Percentiles rank a stretch among this genome's conserved stretches.
phyloP scores from a whole-genome alignment of 2,329 filamentous ascomycete genomes.

The Xylariales sp. region DNA sequence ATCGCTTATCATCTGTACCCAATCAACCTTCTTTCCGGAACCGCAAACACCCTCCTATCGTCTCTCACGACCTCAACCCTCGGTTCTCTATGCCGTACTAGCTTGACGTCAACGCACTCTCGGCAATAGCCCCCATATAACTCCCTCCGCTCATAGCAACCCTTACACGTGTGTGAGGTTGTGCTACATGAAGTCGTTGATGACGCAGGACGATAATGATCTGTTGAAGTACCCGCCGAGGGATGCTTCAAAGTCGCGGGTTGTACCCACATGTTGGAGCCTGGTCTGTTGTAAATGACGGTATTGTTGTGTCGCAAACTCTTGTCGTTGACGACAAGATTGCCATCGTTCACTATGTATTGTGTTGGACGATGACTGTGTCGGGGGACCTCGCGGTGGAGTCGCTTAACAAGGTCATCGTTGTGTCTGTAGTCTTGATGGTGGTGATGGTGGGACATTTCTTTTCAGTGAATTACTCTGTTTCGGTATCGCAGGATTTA shows the following conservation, averaged over 20 bases:
- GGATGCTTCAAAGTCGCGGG: neutral
- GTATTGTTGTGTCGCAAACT: conserved; percentile 17
- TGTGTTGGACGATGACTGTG: conserved; percentile 15
- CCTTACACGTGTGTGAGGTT: neutral
- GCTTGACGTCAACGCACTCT: conserved; percentile 3
- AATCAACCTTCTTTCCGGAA: conserved; percentile 1
- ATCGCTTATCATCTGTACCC: conserved; percentile 1
- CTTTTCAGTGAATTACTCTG: too few relatives aligned
- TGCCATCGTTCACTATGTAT: conserved; percentile 24
- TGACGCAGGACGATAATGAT: neutral
- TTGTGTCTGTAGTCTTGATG: conserved; percentile 13
- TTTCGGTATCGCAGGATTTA: too few relatives aligned
- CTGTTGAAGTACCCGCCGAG: neutral
- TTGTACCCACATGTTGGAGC: conserved; percentile 16
- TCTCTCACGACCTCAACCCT: neutral
- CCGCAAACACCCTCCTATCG: neutral
- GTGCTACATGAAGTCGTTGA: neutral
- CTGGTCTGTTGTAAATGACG: conserved; percentile 23
- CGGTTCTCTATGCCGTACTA: neutral
- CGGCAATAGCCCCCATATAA: conserved; percentile 4
- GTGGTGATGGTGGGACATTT: neutral
- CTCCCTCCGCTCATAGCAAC: neutral
- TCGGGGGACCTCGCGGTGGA: conserved; percentile 13
- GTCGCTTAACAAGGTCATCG: conserved; percentile 10
- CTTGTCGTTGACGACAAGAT: conserved; percentile 18